These are phyloP conservation scores for Warburgia ugandensis DNA, from an alignment of 164 flowering plant genomes.

Conservation along the genomic window DNA sequence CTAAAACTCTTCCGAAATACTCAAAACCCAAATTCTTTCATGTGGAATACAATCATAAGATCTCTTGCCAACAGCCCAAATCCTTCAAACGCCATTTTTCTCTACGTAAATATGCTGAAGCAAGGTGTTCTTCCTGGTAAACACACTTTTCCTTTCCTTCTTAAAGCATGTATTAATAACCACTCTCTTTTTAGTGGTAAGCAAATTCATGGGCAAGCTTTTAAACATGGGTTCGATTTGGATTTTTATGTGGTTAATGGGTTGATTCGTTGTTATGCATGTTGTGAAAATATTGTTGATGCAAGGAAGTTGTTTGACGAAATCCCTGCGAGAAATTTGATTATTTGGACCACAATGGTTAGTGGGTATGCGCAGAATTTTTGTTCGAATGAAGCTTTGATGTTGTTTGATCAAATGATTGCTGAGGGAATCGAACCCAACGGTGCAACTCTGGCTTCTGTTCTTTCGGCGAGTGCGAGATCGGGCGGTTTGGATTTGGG, in stretches of 20 bases:
- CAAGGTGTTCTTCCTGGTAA: constrained; percentile 38
- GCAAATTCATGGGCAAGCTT: constrained; percentile 46
- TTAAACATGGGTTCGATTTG: constrained; percentile 40
- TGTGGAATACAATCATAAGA: constrained; percentile 65
- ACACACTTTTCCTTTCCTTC: constrained; percentile 60
- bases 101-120: constrained; percentile 39
- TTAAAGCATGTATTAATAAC: constrained; percentile 47
- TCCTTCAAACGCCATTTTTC: constrained; percentile 31
- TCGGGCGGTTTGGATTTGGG: constrained; percentile 47
- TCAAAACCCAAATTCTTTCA: constrained; percentile 45
- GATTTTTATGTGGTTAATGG: constrained; percentile 57
- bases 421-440: constrained; percentile 41
- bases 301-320: constrained; percentile 53
- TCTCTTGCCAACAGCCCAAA: constrained; percentile 34
- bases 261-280: constrained; percentile 35
- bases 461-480: constrained; percentile 55
- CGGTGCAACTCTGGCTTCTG: constrained; percentile 43
- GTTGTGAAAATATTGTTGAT: constrained; percentile 19
- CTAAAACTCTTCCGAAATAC: constrained; percentile 29
- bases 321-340: constrained; percentile 34
- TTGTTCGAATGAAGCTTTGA: constrained; percentile 37
- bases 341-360: constrained; percentile 54
- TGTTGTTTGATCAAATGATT: constrained; percentile 44
- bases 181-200: constrained; percentile 16
- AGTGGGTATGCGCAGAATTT: constrained; percentile 54